phyloP scores from a whole-genome alignment of 805 yeast species.

The Ogataea henricii region DNA sequence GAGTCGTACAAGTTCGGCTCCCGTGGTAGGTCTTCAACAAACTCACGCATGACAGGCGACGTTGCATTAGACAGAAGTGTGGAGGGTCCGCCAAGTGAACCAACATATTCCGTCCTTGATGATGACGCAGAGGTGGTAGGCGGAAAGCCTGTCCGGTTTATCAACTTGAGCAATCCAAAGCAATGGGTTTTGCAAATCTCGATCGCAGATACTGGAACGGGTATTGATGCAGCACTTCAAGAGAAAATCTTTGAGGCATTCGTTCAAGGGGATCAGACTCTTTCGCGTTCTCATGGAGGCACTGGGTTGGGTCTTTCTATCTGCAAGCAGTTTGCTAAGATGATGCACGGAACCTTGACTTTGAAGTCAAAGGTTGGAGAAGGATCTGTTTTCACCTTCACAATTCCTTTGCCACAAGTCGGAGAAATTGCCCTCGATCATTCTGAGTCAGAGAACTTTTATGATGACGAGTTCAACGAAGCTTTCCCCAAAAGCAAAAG shows the following conservation, averaged over 20 bases:
- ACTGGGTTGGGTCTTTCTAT: conserved; percentile 91
- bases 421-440: conserved; percentile 48
- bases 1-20: conserved; percentile 37
- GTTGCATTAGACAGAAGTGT: conserved; percentile 2
- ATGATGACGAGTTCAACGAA: conserved; percentile 70
- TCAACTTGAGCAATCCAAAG: conserved; percentile 29
- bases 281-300: conserved; percentile 91
- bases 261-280: conserved; percentile 94
- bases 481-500: conserved; percentile 52
- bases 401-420: conserved; percentile 71
- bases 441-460: conserved; percentile 40
- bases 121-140: conserved; percentile 25
- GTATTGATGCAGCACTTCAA: conserved; percentile 81
- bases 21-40: not conserved
- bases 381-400: conserved; percentile 83
- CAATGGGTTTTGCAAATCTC: conserved; percentile 67
- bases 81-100: conserved; percentile 1
- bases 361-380: conserved; percentile 73
- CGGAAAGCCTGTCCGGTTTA: conserved; percentile 19
- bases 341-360: conserved; percentile 83
- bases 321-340: conserved; percentile 83
- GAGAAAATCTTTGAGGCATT: conserved; percentile 91
- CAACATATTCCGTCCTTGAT: conserved; percentile 13
- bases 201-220: conserved; percentile 92
- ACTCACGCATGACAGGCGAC: not conserved